Conservation (phyloP, 805 yeast genomes). For the Candida alai region DNA sequence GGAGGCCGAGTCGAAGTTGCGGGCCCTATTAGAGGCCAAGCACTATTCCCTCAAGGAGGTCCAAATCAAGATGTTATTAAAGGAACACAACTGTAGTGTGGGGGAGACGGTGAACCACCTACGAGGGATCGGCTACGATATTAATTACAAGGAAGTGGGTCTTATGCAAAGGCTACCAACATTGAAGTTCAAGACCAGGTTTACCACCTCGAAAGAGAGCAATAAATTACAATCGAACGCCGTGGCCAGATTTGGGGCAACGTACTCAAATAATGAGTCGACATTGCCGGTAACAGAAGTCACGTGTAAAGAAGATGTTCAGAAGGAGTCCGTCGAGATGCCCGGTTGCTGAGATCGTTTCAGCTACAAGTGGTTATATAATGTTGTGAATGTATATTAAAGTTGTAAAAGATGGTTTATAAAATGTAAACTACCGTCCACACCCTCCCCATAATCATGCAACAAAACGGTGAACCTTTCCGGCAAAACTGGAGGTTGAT, state of each 20-base stretch:
- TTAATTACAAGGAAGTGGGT: too few relatives aligned
- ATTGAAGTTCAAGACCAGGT: too few relatives aligned
- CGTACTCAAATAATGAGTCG: slow-evolving; percentile 2
- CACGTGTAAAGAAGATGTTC: not conserved
- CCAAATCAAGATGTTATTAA: slow-evolving; percentile 4
- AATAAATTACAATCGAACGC: slow-evolving; percentile 1
- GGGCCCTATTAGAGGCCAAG: not conserved
- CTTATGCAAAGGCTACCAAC: too few relatives aligned
- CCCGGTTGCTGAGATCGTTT: too few relatives aligned
- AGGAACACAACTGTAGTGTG: slow-evolving; percentile 2
- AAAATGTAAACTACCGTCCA: too few relatives aligned
- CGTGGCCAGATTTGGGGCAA: slow-evolving; percentile 2
- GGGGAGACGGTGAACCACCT: not conserved
- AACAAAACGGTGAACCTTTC: too few relatives aligned
- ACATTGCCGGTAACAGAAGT: slow-evolving; percentile 1
- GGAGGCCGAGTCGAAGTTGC: slow-evolving; percentile 2
- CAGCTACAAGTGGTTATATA: too few relatives aligned
- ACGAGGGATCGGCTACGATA: slow-evolving; percentile 3
- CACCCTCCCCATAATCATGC: too few relatives aligned
- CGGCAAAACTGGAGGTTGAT: too few relatives aligned
- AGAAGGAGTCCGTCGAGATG: slow-evolving; percentile 3
- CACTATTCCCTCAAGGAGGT: slow-evolving; percentile 2
- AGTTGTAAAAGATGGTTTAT: too few relatives aligned
- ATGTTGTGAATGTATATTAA: too few relatives aligned
- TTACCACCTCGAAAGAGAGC: not conserved